Percentiles rank a stretch among this genome's conserved stretches.
Conservation (phyloP, 139 green algal genomes). For the Bryopsis sp. region DNA sequence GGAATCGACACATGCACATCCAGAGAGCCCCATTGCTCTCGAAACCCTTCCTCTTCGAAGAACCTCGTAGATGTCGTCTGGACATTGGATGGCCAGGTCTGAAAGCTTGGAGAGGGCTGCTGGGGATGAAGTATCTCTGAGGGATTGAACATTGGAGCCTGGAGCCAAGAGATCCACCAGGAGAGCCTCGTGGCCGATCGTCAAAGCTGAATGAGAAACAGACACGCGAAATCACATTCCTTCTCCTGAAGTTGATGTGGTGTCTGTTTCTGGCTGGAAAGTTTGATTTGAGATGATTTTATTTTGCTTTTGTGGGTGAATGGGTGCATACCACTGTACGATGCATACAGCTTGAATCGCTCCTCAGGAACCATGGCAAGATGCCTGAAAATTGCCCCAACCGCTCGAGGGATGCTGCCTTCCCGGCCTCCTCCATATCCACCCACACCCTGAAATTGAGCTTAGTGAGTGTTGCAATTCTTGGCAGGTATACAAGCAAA, state of each 20-base stretch:
- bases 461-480: slow-evolving; percentile 5
- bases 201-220: slow-evolving; percentile 3
- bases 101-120: not conserved
- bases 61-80: slow-evolving; percentile 12
- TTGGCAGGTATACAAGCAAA: not conserved
- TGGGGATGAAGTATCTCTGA: slow-evolving; percentile 7
- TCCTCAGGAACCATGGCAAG: not conserved
- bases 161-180: slow-evolving; percentile 3
- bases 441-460: slow-evolving; percentile 1
- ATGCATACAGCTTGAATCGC: not conserved
- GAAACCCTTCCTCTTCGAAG: not conserved
- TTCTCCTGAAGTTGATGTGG: too few relatives aligned
- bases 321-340: slow-evolving; percentile 7
- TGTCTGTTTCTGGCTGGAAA: too few relatives aligned
- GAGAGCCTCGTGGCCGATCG: slow-evolving; percentile 1
- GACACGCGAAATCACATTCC: too few relatives aligned
- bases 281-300: too few relatives aligned
- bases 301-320: too few relatives aligned
- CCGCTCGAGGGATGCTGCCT: slow-evolving; percentile 3
- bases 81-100: not conserved
- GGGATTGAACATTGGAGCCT: not conserved
- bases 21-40: not conserved
- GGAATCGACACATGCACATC: not conserved
- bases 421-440: slow-evolving; percentile 1
- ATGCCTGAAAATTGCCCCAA: slow-evolving; percentile 8